Evolutionary conservation across 495 filamentous ascomycete species (phyloP).

Genomic region (Hamigera avellanea): DNA sequence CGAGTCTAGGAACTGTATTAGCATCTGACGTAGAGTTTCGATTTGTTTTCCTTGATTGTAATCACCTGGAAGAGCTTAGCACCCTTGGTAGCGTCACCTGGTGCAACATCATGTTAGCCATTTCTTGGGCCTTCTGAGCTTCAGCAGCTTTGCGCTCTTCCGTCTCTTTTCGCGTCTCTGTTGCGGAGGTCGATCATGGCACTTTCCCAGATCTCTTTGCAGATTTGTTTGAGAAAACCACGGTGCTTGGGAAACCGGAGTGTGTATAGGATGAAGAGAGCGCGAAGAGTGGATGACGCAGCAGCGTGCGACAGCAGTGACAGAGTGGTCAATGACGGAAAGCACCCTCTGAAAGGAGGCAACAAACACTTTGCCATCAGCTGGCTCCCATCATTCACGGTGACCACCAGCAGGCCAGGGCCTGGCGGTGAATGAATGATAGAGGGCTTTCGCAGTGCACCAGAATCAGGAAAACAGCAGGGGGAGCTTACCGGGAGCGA

Average conservation of each 20-base stretch:
- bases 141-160: conserved; percentile 13
- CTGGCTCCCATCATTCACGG: background rate
- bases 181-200: conserved; percentile 13
- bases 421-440: too few relatives aligned
- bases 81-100: conserved; percentile 94
- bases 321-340: too few relatives aligned
- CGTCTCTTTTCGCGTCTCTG: conserved; percentile 21
- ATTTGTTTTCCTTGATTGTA: background rate
- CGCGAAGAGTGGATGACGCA: too few relatives aligned
- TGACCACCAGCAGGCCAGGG: too few relatives aligned
- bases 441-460: background rate
- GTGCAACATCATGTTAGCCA: conserved; percentile 17
- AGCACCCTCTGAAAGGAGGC: too few relatives aligned
- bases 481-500: conserved; percentile 32
- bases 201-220: too few relatives aligned
- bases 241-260: too few relatives aligned
- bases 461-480: conserved; percentile 3
- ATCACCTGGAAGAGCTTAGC: conserved; percentile 90
- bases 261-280: too few relatives aligned
- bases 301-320: too few relatives aligned
- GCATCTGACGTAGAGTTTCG: too few relatives aligned
- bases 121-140: conserved; percentile 6
- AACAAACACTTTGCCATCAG: too few relatives aligned
- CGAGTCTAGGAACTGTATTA: conserved; percentile 50
- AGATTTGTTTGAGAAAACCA: too few relatives aligned